Percentiles rank a stretch among this genome's conserved stretches.
These are phyloP conservation scores for Fragaria ananassa DNA, from an alignment of 306 rosid species.

Conservation along the genomic window DNA sequence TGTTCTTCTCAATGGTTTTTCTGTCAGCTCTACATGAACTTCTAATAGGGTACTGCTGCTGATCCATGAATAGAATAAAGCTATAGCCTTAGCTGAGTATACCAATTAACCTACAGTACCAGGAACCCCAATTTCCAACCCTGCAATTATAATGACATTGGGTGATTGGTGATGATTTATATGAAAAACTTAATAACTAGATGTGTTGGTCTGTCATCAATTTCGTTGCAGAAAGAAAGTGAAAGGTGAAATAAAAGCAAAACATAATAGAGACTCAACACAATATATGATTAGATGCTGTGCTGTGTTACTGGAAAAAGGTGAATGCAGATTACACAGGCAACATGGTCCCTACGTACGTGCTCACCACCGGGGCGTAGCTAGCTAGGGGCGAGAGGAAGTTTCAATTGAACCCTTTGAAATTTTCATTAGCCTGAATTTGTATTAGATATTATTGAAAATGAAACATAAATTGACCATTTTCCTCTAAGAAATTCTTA, in stretches of 20 bases:
- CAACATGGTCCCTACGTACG: neutral
- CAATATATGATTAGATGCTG: neutral
- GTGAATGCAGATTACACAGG: neutral
- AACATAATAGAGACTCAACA: neutral
- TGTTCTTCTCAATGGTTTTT: slow-evolving; percentile 52
- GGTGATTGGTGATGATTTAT: neutral
- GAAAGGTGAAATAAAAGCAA: slow-evolving; percentile 3
- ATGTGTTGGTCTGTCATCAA: neutral
- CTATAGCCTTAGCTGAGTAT: neutral
- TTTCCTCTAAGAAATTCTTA: too few species aligned
- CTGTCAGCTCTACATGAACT: slow-evolving; percentile 57
- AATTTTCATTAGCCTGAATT: too few species aligned
- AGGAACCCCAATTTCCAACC: neutral
- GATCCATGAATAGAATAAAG: slow-evolving; percentile 18
- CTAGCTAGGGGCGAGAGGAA: too few species aligned
- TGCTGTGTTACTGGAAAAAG: neutral
- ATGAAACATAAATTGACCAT: too few species aligned
- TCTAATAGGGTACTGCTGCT: slow-evolving; percentile 51
- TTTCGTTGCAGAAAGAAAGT: neutral
- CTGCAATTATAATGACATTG: neutral
- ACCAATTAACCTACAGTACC: neutral
- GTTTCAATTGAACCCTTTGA: too few species aligned
- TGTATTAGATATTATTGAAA: too few species aligned
- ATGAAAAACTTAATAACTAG: neutral
- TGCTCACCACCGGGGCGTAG: neutral